A percentile compares a stretch with the other conserved stretches of the same genome.
These are phyloP conservation scores for Lentinus tigrinus DNA, from an alignment of 768 basidiomycete genomes.

Conservation along the genomic window DNA sequence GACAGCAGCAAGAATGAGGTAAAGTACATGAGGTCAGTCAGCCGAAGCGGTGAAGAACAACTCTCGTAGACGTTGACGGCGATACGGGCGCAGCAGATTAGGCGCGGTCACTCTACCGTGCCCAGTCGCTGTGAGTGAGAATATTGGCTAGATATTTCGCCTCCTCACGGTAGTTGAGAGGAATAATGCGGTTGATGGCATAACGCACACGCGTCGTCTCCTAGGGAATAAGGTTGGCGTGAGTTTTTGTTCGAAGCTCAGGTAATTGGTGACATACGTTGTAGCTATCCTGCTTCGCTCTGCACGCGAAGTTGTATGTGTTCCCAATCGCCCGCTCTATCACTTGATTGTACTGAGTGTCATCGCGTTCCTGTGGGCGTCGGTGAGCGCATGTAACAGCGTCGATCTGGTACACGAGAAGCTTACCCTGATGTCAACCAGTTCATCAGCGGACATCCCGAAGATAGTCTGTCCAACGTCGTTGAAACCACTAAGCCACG, in stretches of 20 bases:
- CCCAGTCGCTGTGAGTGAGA: conserved; percentile 58
- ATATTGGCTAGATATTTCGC: conserved; percentile 56
- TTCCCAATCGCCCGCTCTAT: conserved; percentile 66
- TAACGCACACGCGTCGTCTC: conserved; percentile 83
- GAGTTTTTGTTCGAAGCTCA: not conserved
- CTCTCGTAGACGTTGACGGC: too few species aligned
- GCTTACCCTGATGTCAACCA: conserved; percentile 68
- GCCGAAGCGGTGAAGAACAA: too few species aligned
- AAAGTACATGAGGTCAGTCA: too few species aligned
- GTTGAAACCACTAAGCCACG: conserved; percentile 95
- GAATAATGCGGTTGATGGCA: conserved; percentile 66
- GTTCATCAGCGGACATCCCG: conserved; percentile 74
- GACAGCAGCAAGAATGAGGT: not conserved
- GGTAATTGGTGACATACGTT: conserved; percentile 51
- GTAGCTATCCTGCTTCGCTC: conserved; percentile 84
- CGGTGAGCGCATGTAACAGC: conserved; percentile 1
- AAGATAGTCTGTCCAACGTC: conserved; percentile 81
- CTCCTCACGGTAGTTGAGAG: conserved; percentile 71
- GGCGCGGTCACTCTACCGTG: conserved; percentile 26
- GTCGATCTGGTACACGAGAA: not conserved
- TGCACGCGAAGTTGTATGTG: conserved; percentile 79
- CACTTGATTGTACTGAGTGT: conserved; percentile 53
- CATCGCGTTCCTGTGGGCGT: conserved; percentile 53
- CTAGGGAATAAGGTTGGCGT: conserved; percentile 37
- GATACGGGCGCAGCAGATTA: too few species aligned